Conservation (phyloP, 495 filamentous ascomycete species). For the Wilcoxina mikolae region DNA sequence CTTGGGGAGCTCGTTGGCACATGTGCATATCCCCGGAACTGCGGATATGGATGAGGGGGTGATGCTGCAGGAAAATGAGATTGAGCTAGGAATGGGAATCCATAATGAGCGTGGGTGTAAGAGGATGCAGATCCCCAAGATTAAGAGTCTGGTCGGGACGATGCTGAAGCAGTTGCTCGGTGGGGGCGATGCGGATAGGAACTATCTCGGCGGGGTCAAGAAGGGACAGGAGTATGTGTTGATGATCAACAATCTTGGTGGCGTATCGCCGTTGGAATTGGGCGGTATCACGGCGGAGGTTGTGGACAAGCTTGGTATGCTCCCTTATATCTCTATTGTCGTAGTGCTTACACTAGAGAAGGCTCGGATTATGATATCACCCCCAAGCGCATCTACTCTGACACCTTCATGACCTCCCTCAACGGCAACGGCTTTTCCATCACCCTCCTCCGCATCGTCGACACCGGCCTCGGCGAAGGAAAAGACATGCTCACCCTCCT, state of each 20-base stretch:
- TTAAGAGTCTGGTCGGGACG: conserved; percentile 54
- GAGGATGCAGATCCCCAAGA: conserved; percentile 44
- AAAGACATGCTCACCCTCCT: conserved; percentile 75
- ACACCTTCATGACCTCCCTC: conserved; percentile 64
- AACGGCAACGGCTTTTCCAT: conserved; percentile 90
- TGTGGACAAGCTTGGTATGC: conserved; percentile 49
- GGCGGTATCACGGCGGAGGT: conserved; percentile 82
- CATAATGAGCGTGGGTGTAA: conserved; percentile 89
- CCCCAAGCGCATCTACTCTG: conserved; percentile 34
- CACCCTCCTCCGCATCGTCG: conserved; percentile 61
- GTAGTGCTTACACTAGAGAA: conserved; percentile 23
- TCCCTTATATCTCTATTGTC: background rate
- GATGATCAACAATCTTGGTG: conserved; percentile 88
- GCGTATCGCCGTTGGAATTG: conserved; percentile 74
- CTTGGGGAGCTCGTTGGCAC: conserved; percentile 70
- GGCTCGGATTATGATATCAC: conserved; percentile 25
- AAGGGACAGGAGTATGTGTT: conserved; percentile 51
- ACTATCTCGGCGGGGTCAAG: conserved; percentile 49
- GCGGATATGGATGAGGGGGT: conserved; percentile 36
- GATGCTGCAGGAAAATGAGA: conserved; percentile 49
- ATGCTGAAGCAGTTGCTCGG: conserved; percentile 79
- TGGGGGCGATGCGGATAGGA: conserved; percentile 60
- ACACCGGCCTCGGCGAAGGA: conserved; percentile 60
- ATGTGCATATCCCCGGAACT: conserved; percentile 86
- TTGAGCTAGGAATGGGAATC: conserved; percentile 96